phyloP scores from a whole-genome alignment of 768 basidiomycete species.

The Lactarius quietus region DNA sequence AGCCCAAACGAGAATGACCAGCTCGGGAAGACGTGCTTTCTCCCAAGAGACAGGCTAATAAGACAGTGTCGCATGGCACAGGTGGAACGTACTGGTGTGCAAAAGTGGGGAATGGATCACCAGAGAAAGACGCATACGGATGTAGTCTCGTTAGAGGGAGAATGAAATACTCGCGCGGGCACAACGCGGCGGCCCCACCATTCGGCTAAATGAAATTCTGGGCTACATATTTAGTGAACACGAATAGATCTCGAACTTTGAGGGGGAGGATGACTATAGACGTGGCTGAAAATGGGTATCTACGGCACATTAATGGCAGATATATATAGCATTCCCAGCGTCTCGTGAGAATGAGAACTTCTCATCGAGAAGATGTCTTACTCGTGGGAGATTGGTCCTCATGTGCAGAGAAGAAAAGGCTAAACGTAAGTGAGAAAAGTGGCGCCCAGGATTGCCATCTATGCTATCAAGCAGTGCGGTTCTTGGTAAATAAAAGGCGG shows the following conservation, averaged over 20 bases:
- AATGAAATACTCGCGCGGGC: background rate
- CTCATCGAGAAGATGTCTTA: background rate
- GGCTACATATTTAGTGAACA: background rate
- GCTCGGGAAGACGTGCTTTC: background rate
- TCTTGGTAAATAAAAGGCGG: background rate
- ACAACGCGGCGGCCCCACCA: background rate
- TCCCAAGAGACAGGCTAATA: background rate
- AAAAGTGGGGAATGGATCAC: background rate
- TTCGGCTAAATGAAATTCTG: background rate
- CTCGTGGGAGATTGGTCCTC: background rate
- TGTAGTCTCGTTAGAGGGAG: background rate
- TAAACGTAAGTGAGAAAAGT: background rate
- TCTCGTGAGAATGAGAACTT: background rate
- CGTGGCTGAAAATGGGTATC: background rate
- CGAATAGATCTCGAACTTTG: background rate
- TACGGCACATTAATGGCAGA: background rate
- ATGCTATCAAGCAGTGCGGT: background rate
- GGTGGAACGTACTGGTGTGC: background rate
- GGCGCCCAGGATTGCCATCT: background rate
- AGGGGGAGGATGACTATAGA: background rate
- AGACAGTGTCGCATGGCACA: background rate
- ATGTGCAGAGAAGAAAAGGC: background rate
- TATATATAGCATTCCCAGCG: background rate
- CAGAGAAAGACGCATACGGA: background rate
- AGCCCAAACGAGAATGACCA: background rate